Base-by-base conservation (phyloP, 805 yeast species). In the Scheffersomyces stipitis region DNA sequence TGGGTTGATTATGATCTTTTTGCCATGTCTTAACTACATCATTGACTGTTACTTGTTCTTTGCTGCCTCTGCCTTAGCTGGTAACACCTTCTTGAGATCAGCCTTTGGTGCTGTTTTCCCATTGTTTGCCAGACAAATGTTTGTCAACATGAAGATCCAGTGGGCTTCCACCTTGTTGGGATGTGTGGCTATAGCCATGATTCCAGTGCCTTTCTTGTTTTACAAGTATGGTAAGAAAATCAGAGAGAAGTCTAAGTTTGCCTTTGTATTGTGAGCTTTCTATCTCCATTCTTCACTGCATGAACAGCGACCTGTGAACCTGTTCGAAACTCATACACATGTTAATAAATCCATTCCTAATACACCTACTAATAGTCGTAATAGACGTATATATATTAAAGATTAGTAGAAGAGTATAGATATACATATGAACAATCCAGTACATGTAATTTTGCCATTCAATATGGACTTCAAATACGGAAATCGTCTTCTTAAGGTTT, bases 41-140 rank as follows among this genome's bases (percentile, higher is more conserved):
- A 76, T 81, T 33, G 86, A 81, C 54, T 66, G 83, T 31, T 80
- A 77, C 49, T 66, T 78, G 24, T 58, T 67, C 30, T 74, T 69
- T 44, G 78, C 84, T 6, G 86, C 86, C 2, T 75, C 82, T 10
- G 83, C 83, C 2, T 64, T 80, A 37, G 84, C 86, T 3, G 84
- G 80, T 4, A 78, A 79, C 44, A 76, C 85, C 1, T 74, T 80
- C 38, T 52, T 75, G 33, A 67, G 86, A 53, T 78, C 84, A 0
- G 57, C 71, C 4, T 73, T 78, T 56, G 86, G 78, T 20, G 82
- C 79, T 22, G 73, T 69, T 1, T 80, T 81, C 67, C 86, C 86
- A 15, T 58, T 80, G 31, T 78, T 80, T 51, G 75, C 81, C 3
- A 54, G 61, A 24, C 73, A 69, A 40, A 68, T 80, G 76, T 78